Evolutionary conservation across 495 filamentous ascomycete species (phyloP).

Genomic region (Evernia prunastri): DNA sequence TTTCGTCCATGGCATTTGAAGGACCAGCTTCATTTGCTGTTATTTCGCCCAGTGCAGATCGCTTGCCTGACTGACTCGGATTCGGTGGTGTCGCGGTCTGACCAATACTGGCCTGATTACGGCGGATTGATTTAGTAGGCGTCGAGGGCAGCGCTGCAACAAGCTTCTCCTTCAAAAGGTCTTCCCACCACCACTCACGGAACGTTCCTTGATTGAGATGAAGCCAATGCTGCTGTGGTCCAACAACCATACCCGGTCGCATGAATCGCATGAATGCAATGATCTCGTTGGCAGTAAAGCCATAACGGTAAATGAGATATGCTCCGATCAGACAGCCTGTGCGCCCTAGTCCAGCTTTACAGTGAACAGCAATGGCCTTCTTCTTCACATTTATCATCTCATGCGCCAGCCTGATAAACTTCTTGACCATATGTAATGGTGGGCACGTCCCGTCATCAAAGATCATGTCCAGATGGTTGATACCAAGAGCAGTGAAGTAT

Average conservation of each 20-base stretch:
- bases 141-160: constrained; percentile 64
- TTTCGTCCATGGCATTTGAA: constrained; percentile 54
- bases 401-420: constrained; percentile 92
- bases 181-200: constrained; percentile 97
- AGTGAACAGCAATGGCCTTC: constrained; percentile 91
- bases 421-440: constrained; percentile 71
- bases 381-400: constrained; percentile 84
- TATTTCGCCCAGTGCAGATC: constrained; percentile 83
- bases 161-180: constrained; percentile 65
- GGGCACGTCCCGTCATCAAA: constrained; percentile 98
- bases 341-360: constrained; percentile 94
- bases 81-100: constrained; percentile 78
- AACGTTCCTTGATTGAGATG: constrained; percentile 95
- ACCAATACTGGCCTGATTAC: constrained; percentile 42
- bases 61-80: constrained; percentile 55
- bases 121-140: constrained; percentile 55
- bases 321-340: constrained; percentile 96
- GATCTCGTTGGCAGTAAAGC: constrained; percentile 97
- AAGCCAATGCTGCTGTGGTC: constrained; percentile 98
- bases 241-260: constrained; percentile 98
- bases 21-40: constrained; percentile 58
- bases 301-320: constrained; percentile 94
- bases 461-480: constrained; percentile 96
- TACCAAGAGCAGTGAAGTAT: constrained; percentile 91
- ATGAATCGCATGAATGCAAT: constrained; percentile 99